Base-by-base conservation (phyloP, 768 basidiomycete species). In the Lactifluus piperatus region DNA sequence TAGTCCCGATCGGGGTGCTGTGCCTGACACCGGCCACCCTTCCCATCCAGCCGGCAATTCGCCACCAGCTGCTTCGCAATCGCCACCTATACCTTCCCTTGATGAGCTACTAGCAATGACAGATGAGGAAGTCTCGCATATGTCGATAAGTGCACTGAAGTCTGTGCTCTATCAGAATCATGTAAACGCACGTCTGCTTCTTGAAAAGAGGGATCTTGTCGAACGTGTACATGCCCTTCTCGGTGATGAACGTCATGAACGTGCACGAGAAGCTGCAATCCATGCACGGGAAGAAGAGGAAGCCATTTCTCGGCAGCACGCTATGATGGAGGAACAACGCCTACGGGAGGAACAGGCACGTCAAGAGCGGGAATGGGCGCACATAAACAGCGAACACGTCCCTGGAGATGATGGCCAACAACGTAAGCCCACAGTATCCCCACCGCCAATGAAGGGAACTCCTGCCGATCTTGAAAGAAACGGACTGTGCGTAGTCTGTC, bases 161-260 rank as follows among this genome's bases (percentile, higher is more conserved):
- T 76, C 78, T 2, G 79, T 95, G 20, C 71, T 97, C 22, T 91
- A 83, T 67, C 82, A 83, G 54, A 91, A 94, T 64, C 91, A 82
- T 64, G 82, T 89, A 29, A 80, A 83, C 63, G 74, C 77, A 44
- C 76, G 84, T 66, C 68, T 79, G 54, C 74, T 94, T 2, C 73
- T 95, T n/a, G 94, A 97, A 75, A 97, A 97, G 75, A 74, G 77
- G 24, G 91, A 93, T 51, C 71, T 93, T n/a, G 88, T 93, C 14
- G 76, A 71, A 44, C 88, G 86, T 67, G 90, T 91, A 26, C 64
- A 73, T 56, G 73, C 71, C 16, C 71, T 92, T 13, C 72, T 91
- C 18, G 84, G 84, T 52, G 83, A 83, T 60, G 88, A 90, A 68
- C 73, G 75, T 62, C 65, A 70, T 30, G 81, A 83, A 49, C 69